These are phyloP conservation scores for Exophiala alcalophila DNA, from an alignment of 2,329 filamentous ascomycete genomes.

Conservation along the genomic window DNA sequence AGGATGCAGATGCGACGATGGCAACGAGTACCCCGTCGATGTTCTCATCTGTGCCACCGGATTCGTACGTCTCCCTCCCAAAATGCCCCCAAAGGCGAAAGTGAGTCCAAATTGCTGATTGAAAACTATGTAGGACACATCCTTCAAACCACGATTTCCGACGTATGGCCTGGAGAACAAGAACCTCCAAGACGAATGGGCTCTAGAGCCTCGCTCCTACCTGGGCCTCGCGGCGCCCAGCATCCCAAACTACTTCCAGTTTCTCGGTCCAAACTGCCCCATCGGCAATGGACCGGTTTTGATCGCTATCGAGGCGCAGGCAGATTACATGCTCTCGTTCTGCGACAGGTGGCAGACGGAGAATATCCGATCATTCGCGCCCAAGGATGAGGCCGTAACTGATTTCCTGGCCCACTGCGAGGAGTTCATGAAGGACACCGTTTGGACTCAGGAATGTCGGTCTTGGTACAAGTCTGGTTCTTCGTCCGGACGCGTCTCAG, in stretches of 20 bases:
- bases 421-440: constrained; percentile 5
- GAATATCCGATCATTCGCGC: background rate
- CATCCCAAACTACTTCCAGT: constrained; percentile 37
- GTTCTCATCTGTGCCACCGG: constrained; percentile 35
- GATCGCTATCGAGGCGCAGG: constrained; percentile 28
- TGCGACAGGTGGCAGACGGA: constrained; percentile 5
- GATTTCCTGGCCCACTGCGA: background rate
- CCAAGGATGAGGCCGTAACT: background rate
- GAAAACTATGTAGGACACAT: constrained; percentile 39
- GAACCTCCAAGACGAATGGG: constrained; percentile 30
- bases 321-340: constrained; percentile 45
- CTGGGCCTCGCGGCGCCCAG: constrained; percentile 35
- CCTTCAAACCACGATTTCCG: constrained; percentile 35
- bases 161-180: constrained; percentile 33
- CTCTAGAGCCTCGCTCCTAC: constrained; percentile 35
- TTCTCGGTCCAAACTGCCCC: constrained; percentile 32
- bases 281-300: constrained; percentile 32
- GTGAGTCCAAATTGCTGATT: constrained; percentile 12
- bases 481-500: background rate
- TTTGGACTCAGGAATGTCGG: constrained; percentile 10
- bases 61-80: background rate
- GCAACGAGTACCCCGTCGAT: constrained; percentile 34
- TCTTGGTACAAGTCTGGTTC: constrained; percentile 9
- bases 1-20: constrained; percentile 25
- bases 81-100: no score